Evolutionary conservation across 2,329 filamentous ascomycete genomes (phyloP).

Genomic region (Magnaporthiopsis incrustans): DNA sequence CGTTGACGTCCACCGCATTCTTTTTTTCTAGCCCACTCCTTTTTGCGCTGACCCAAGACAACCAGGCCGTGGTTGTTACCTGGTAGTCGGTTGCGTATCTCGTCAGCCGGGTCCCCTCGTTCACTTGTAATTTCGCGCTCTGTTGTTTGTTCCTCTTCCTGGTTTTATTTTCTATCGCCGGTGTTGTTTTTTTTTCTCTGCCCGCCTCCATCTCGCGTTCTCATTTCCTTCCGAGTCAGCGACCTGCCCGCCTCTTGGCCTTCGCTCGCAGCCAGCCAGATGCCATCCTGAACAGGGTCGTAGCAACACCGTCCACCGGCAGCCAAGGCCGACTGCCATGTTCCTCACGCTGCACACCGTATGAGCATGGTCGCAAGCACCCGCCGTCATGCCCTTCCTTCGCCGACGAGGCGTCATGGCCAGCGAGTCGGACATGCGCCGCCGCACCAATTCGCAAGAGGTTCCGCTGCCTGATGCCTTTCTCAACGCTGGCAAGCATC

Average conservation of each 20-base stretch:
- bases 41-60: not conserved
- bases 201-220: not conserved
- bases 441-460: slow-evolving; percentile 32
- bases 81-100: not conserved
- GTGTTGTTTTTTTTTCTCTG: not conserved
- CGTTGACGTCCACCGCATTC: not conserved
- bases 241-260: not conserved
- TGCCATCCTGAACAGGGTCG: not conserved
- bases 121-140: not conserved
- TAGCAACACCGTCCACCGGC: not conserved
- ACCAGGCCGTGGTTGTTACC: too few relatives aligned
- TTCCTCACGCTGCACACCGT: not conserved
- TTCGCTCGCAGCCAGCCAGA: not conserved
- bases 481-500: slow-evolving; percentile 12
- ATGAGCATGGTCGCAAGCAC: slow-evolving; percentile 16
- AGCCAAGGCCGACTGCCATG: slow-evolving; percentile 3
- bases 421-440: slow-evolving; percentile 52
- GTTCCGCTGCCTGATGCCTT: slow-evolving; percentile 19
- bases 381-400: slow-evolving; percentile 48
- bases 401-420: slow-evolving; percentile 52
- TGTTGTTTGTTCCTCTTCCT: not conserved
- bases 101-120: not conserved
- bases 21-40: not conserved
- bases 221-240: not conserved
- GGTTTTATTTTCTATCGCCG: not conserved